Conservation (phyloP, 495 filamentous ascomycete genomes). For the Penicillium simplicissimum region DNA sequence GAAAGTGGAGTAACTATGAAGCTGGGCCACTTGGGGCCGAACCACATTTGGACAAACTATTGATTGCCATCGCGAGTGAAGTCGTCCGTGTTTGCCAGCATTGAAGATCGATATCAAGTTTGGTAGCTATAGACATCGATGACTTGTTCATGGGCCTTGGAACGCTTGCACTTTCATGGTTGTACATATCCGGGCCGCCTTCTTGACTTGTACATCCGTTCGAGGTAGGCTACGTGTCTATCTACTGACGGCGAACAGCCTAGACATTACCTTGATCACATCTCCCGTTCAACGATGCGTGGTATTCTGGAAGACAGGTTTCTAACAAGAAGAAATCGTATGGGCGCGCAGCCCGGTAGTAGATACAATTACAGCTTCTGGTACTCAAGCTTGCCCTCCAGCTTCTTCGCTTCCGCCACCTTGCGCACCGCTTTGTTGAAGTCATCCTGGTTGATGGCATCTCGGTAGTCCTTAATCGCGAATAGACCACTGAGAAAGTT, state of each 20-base stretch:
- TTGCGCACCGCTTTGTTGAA: slow-evolving; percentile 99
- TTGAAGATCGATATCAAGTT: not conserved
- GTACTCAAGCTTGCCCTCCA: slow-evolving; percentile 97
- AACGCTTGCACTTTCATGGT: not conserved
- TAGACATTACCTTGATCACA: not conserved
- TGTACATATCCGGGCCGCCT: not conserved
- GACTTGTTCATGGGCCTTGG: not conserved
- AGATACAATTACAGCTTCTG: slow-evolving; percentile 76
- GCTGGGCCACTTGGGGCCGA: not conserved
- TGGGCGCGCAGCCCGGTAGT: slow-evolving; percentile 11
- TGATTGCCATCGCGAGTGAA: not conserved
- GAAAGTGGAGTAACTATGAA: slow-evolving; percentile 12
- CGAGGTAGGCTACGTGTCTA: not conserved
- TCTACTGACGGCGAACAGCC: not conserved
- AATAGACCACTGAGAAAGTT: slow-evolving; percentile 73
- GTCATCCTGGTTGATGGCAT: slow-evolving; percentile 95
- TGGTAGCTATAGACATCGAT: not conserved
- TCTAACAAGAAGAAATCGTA: slow-evolving; percentile 21
- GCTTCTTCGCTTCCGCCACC: slow-evolving; percentile 95
- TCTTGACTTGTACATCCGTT: not conserved
- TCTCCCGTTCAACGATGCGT: slow-evolving; percentile 13
- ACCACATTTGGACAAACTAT: not conserved
- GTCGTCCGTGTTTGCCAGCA: not conserved
- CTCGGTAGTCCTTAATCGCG: slow-evolving; percentile 95
- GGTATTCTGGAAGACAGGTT: slow-evolving; percentile 20